Evolutionary conservation across 805 yeast species (phyloP), one percentile per base, ranked within the genome.

Genomic region (Tetrapisispora fleetii): DNA sequence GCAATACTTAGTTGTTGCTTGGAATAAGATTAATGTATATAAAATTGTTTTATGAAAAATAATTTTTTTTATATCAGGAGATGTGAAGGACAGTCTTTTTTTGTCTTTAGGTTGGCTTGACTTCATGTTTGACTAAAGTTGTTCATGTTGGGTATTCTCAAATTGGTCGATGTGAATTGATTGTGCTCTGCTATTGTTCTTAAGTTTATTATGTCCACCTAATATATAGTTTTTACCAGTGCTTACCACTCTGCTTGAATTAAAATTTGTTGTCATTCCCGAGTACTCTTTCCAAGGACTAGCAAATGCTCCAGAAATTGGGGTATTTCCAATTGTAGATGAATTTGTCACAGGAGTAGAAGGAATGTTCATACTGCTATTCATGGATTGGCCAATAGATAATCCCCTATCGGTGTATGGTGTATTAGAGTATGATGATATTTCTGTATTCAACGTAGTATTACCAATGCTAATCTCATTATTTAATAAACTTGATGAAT

Each of bases 141-240:
- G 33, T 19, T 40, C 18, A n/a, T 40, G 18, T 40, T 27, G 35
- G 16, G 21, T 37, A 18, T 47, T 49, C 46, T 58, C 57, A 40
- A 62, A 64, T 40, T 61, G 54, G 48, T 65, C 69, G 11, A 65
- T 62, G 46, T 65, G 69, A 37, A 63, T 59, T 2, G 67, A 60
- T 50, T 65, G 67, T 9, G 66, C 64, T 46, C 68, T 60, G 37
- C 64, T 60, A 44, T 58, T 61, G 43, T 65, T 64, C 39, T 58
- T 48, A 32, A 57, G 54, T 35, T 60, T 46, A 39, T 57, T 59
- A 44, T 62, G 67, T 3, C 67, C 68, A 13, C 67, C 67, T 11
- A 63, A 50, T 18, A 64, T 63, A 44, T 63, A 63, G 49, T 62
- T 63, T 44, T 64, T 64, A 4, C 67, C 67, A 10, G 67, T 62